Conservation (phyloP, 495 filamentous ascomycete species). For the Lasiosphaeris hirsuta region DNA sequence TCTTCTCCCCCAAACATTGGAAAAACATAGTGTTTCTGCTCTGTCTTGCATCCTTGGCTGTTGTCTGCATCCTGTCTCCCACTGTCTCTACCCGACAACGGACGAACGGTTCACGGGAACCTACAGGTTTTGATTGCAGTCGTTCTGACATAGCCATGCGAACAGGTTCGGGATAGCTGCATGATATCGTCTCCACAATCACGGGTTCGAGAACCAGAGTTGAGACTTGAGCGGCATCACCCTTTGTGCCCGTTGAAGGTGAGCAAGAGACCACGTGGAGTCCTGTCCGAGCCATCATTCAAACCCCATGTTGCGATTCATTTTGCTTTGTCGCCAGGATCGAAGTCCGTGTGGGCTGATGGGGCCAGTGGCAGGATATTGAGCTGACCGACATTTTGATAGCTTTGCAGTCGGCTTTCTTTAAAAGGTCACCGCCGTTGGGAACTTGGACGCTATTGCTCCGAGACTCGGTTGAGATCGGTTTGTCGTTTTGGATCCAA, state of each 20-base stretch:
- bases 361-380: not conserved
- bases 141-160: constrained; percentile 38
- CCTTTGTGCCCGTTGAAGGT: constrained; percentile 14
- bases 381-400: constrained; percentile 19
- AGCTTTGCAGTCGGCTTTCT: not conserved
- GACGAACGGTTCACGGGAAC: constrained; percentile 38
- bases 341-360: too few relatives aligned
- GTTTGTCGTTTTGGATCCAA: constrained; percentile 29
- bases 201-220: constrained; percentile 20
- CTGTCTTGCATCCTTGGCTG: constrained; percentile 25
- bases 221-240: constrained; percentile 10
- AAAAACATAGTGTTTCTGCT: constrained; percentile 25
- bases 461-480: constrained; percentile 38
- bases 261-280: constrained; percentile 12
- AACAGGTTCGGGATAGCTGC: constrained; percentile 52
- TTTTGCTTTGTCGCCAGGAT: too few relatives aligned
- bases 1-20: constrained; percentile 9
- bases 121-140: constrained; percentile 40
- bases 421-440: not conserved
- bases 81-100: constrained; percentile 18
- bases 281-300: too few relatives aligned
- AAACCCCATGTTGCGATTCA: too few relatives aligned
- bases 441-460: not conserved
- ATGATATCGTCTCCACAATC: constrained; percentile 32
- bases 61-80: constrained; percentile 16